A percentile compares a stretch with the other conserved stretches of the same genome.
These are phyloP conservation scores for Orbilia ellipsospora DNA, from an alignment of 2,329 filamentous ascomycete genomes.

Conservation along the genomic window DNA sequence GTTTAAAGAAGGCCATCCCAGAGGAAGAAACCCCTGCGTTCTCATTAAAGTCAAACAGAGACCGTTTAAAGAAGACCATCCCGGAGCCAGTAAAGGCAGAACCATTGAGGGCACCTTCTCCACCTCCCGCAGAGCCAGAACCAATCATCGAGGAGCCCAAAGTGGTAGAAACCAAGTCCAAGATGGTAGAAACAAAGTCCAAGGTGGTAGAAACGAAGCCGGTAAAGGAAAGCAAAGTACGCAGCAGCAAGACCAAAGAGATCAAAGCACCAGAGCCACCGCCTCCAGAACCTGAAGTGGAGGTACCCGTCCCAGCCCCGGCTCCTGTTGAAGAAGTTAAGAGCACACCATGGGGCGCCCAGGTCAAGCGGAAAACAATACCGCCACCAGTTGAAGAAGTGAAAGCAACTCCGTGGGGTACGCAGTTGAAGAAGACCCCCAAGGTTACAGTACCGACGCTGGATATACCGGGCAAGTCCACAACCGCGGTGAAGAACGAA, in stretches of 20 bases:
- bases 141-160: slow-evolving; percentile 12
- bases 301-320: slow-evolving; percentile 23
- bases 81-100: slow-evolving; percentile 14
- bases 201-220: slow-evolving; percentile 2
- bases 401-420: slow-evolving; percentile 21
- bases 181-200: too few relatives aligned
- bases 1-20: too few relatives aligned
- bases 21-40: slow-evolving; percentile 33
- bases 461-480: slow-evolving; percentile 28
- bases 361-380: slow-evolving; percentile 30
- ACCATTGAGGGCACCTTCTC: slow-evolving; percentile 17
- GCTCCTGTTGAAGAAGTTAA: slow-evolving; percentile 38
- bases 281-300: slow-evolving; percentile 9
- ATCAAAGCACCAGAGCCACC: background rate
- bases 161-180: background rate
- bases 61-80: slow-evolving; percentile 31
- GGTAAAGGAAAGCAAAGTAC: background rate
- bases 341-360: slow-evolving; percentile 35
- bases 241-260: slow-evolving; percentile 10
- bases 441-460: slow-evolving; percentile 23
- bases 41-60: slow-evolving; percentile 33
- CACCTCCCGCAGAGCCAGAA: slow-evolving; percentile 20
- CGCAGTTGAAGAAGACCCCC: slow-evolving; percentile 23
- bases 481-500: slow-evolving; percentile 27
- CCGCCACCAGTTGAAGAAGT: slow-evolving; percentile 26